Evolutionary conservation across 2,329 filamentous ascomycete species (phyloP).

Genomic region (Aureobasidium zeae): DNA sequence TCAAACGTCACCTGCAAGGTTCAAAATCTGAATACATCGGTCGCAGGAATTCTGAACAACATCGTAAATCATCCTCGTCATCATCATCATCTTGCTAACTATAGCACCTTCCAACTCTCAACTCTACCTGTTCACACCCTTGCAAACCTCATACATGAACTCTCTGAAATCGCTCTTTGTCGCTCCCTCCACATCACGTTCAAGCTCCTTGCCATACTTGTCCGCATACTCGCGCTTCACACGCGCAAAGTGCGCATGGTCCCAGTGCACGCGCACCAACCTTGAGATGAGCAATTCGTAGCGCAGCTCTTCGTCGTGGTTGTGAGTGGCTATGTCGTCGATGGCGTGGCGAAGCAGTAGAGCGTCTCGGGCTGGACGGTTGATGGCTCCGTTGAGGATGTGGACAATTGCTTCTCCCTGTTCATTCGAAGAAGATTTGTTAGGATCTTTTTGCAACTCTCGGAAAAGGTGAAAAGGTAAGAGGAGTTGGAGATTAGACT

Average conservation of each 20-base stretch:
- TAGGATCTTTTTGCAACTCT: not conserved
- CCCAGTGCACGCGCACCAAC: slow-evolving; percentile 87
- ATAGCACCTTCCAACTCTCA: not conserved
- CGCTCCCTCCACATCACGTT: slow-evolving; percentile 68
- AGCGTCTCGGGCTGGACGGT: slow-evolving; percentile 86
- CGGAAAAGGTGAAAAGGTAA: not conserved
- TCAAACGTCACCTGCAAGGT: not conserved
- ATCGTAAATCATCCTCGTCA: not conserved
- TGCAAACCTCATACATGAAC: slow-evolving; percentile 27
- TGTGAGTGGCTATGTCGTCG: slow-evolving; percentile 38
- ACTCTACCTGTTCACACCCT: not conserved
- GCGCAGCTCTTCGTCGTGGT: slow-evolving; percentile 46
- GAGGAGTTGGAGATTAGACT: slow-evolving; percentile 33
- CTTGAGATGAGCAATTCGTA: slow-evolving; percentile 82
- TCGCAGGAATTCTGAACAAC: not conserved
- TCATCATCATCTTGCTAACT: not conserved
- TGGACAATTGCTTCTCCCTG: slow-evolving; percentile 91
- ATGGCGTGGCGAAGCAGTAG: slow-evolving; percentile 86
- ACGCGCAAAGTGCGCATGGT: slow-evolving; percentile 66
- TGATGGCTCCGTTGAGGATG: slow-evolving; percentile 93
- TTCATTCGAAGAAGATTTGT: not conserved
- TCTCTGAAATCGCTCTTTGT: slow-evolving; percentile 56
- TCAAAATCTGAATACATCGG: not conserved
- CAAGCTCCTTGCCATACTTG: slow-evolving; percentile 64
- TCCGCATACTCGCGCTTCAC: slow-evolving; percentile 73